Base-by-base conservation (phyloP, 495 filamentous ascomycete genomes). In the Sabuloglossum arenarium region DNA sequence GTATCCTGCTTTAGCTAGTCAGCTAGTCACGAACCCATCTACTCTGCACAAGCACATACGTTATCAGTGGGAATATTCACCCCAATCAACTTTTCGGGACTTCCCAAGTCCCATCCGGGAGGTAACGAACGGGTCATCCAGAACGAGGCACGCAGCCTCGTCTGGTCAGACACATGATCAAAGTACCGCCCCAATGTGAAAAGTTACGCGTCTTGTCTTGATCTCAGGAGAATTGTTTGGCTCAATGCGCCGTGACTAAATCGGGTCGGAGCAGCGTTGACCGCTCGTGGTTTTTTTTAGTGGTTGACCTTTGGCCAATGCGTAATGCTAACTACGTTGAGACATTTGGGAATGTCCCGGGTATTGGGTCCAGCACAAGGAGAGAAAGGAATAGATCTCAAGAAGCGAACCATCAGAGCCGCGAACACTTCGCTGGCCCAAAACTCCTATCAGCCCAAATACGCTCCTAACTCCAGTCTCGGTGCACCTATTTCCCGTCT, bases 381-480 rank as follows among this genome's bases (percentile, higher is more conserved):
- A 43, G 19, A 43, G 39, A 19, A 51, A 51, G 24, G 16, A 49
- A 51, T 12, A 51, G 47, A 51, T 30, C 14, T 51, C 28, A 28
- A 27, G 47, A 51, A 51, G 47, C 23, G 28, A 27, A 27, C 23
- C 28, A 29, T 51, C 24, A 51, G 47, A 19, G 47, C 47, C 47
- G 47, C 47, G 47, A 51, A 51, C 47, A 51, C 47, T 51, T 51
- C 47, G 47, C 21, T 51, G 28, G 47, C 47, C 47, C 47, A 51
- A 30, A 51, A 51, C 47, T 51, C 47, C 47, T 27, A 51, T 51
- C 47, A 14, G 47, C 16, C 47, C 47, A 51, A 51, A 51, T 30
- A 51, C 47, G 47, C 47, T 51, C 47, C 47, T 27, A 51, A 51
- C 47, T 51, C 47, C 47, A 30, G 23, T 21, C 25, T 51, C 24